Base-by-base conservation (phyloP, 805 yeast genomes). In the Ogataea sp. region DNA sequence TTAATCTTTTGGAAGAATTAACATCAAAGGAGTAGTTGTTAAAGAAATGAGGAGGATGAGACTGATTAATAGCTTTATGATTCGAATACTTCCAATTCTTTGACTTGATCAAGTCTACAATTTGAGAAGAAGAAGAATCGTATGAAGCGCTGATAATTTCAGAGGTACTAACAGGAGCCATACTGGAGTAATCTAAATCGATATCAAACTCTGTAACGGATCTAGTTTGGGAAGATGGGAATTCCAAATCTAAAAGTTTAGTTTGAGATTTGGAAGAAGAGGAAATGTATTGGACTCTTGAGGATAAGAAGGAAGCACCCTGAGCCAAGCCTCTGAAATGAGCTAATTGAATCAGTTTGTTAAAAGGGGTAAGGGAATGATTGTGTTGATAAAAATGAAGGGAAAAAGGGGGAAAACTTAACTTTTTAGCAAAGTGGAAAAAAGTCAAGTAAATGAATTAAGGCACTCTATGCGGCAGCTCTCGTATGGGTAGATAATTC, bases 381-480 rank as follows among this genome's bases (percentile, higher is more conserved):
- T 7, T 23, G 25, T 7, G 25, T 23, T 23, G 25, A 23, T 23
- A 23, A 23, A 10, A 23, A 23, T 23, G 25, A 23, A 23, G 10
- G 7, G 25, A 23, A 23, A 23, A 23, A 7, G 10, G 7, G 25
- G 25, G 7, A 28, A 28, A 28, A 11, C 18, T 26, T 5, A 26
- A 7, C 3, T 15, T 14, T 15, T 28, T 15, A 17, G 17, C 31
- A 18, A n/a, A 23, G 25, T 7, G 7, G 15, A 30, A 30, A 16
- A 24, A 20, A 8, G 36, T 25, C 23, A 34, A 34, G 36, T 34
- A 34, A 13, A 6, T 25, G 13, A 30, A 16, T 25, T 6, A 35
- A 52, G 20, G 45, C 43, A 51, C 63, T 51, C 54, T 71, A 68
- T 58, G 70, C 73, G 73, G 73, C 73, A 68, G 73, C 73, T 68